Percentiles rank a stretch among this genome's conserved stretches.
Evolutionary conservation across 148 eudicot species (phyloP).

Genomic region (Vaccinium corymbosum): DNA sequence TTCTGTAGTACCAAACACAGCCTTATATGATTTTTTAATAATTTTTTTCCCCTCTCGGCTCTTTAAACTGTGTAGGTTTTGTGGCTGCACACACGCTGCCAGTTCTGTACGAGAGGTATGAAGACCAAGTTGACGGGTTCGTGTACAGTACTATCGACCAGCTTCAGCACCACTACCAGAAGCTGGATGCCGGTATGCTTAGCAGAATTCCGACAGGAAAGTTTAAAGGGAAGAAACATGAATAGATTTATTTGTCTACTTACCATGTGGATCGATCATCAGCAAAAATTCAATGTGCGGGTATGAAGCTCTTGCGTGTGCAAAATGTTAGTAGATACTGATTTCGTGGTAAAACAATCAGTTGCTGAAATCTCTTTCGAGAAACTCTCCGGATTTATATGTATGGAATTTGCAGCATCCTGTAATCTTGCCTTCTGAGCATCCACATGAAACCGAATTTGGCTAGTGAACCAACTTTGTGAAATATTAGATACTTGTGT

Average conservation of each 20-base stretch:
- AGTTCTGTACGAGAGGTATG: conserved; percentile 69
- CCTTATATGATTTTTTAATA: neutral
- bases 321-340: neutral
- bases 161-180: conserved; percentile 58
- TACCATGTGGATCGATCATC: neutral
- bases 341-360: neutral
- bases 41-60: neutral
- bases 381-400: neutral
- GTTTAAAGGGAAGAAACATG: conserved; percentile 47
- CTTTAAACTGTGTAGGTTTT: conserved; percentile 40
- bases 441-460: neutral
- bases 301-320: neutral
- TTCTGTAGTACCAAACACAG: neutral
- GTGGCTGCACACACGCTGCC: conserved; percentile 79
- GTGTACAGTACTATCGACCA: conserved; percentile 38
- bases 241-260: conserved; percentile 18
- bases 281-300: neutral
- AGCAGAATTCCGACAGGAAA: conserved; percentile 45
- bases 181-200: conserved; percentile 53
- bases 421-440: neutral
- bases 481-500: too few species aligned
- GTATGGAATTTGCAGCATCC: neutral
- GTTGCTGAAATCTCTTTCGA: neutral
- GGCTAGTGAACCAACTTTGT: too few species aligned
- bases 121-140: conserved; percentile 61